phyloP scores from a whole-genome alignment of 176 grass and related monocot species.

The Eleusine indica region DNA sequence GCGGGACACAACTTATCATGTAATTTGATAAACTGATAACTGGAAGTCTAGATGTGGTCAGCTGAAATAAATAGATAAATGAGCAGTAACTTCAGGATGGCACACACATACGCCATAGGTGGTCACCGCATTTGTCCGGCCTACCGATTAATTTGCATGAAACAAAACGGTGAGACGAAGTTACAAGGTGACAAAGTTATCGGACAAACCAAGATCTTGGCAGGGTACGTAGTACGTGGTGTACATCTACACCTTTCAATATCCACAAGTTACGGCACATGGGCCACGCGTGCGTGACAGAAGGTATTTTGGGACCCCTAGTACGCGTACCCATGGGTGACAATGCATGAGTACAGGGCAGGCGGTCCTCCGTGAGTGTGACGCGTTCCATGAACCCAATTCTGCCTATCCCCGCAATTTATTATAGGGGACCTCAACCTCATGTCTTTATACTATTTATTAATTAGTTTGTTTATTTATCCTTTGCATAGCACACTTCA shows the following conservation, averaged over 20 bases:
- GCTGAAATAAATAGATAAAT: too few relatives aligned
- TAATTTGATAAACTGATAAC: too few relatives aligned
- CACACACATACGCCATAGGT: not conserved
- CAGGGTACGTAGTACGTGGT: not conserved
- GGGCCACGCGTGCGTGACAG: constrained; percentile 18
- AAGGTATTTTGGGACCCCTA: constrained; percentile 24
- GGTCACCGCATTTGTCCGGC: not conserved
- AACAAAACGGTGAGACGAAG: not conserved
- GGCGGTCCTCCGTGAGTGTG: constrained; percentile 1
- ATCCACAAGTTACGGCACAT: constrained; percentile 16
- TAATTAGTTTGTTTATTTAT: not conserved
- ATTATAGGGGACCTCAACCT: not conserved
- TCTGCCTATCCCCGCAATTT: too few relatives aligned
- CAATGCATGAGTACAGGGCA: constrained; percentile 3
- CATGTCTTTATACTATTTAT: not conserved
- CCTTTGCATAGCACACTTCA: not conserved
- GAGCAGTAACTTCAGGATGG: not conserved
- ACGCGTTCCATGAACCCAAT: constrained; percentile 12
- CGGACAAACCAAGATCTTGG: constrained; percentile 39
- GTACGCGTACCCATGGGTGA: not conserved
- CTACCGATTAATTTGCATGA: not conserved
- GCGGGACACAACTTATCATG: too few relatives aligned
- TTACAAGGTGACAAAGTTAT: constrained; percentile 18
- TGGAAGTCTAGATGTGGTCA: too few relatives aligned
- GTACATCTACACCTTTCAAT: constrained; percentile 25